These are phyloP conservation scores for Trichomonas tenax DNA, from an alignment of 208 protist genomes.

Conservation along the genomic window DNA sequence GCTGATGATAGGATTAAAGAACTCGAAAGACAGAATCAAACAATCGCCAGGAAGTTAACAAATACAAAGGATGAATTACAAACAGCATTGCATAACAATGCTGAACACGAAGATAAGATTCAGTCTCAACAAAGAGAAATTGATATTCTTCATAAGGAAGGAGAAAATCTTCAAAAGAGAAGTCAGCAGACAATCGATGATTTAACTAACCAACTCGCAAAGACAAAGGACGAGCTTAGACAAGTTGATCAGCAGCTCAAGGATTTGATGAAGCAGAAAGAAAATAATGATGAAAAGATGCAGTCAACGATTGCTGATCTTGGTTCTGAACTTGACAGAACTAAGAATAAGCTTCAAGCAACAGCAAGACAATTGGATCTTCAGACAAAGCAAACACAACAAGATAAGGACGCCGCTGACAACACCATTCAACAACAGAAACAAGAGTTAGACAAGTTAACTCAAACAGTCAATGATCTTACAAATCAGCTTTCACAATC, in stretches of 20 bases:
- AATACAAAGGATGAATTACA: not conserved
- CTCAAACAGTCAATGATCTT: not conserved
- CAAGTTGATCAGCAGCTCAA: not conserved
- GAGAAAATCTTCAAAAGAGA: not conserved
- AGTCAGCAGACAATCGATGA: not conserved
- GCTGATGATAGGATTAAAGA: not conserved
- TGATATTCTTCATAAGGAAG: not conserved
- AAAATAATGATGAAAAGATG: not conserved
- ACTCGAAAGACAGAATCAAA: not conserved
- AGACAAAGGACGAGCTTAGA: not conserved
- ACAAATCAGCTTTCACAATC: not conserved
- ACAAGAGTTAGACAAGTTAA: not conserved
- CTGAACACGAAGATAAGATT: not conserved
- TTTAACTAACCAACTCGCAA: not conserved
- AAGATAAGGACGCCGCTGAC: not conserved
- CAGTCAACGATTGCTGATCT: not conserved
- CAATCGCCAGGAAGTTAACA: not conserved
- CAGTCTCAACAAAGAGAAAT: not conserved
- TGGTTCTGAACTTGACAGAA: not conserved
- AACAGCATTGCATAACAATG: not conserved
- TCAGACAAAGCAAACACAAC: not conserved
- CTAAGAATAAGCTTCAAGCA: not conserved
- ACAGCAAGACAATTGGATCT: not conserved
- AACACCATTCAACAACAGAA: not conserved
- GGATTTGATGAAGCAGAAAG: not conserved